phyloP scores from a whole-genome alignment of 805 yeast genomes.

The Limtongia smithiae region DNA sequence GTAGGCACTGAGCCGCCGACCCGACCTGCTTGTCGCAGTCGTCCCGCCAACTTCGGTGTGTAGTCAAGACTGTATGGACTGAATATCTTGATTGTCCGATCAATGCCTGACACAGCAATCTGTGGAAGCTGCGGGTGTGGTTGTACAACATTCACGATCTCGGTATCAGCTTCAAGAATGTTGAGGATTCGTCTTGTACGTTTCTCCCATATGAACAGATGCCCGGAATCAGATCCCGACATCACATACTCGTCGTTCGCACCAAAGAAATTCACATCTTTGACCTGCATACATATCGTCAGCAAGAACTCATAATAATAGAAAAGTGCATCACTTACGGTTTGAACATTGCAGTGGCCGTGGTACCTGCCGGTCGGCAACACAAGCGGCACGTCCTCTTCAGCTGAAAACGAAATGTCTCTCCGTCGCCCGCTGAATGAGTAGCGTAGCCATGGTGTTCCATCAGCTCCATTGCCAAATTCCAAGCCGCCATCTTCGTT shows the following conservation, averaged over 20 bases:
- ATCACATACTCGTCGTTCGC: constrained; percentile 26
- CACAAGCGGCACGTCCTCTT: constrained; percentile 13
- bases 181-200: constrained; percentile 15
- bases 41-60: background rate
- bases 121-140: constrained; percentile 27
- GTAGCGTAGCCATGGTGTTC: constrained; percentile 8
- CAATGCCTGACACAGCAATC: constrained; percentile 29
- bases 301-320: too few relatives aligned
- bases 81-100: constrained; percentile 26
- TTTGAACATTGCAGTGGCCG: constrained; percentile 26
- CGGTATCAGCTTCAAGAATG: constrained; percentile 24
- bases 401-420: background rate
- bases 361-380: constrained; percentile 1
- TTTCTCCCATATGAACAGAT: constrained; percentile 27
- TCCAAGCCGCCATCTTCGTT: constrained; percentile 4
- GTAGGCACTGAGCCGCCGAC: too few relatives aligned
- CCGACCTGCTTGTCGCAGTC: background rate
- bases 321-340: constrained; percentile 4
- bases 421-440: background rate
- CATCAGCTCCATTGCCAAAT: constrained; percentile 12
- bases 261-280: constrained; percentile 28
- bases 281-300: constrained; percentile 7
- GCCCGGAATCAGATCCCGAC: constrained; percentile 30
- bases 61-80: constrained; percentile 23
- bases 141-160: constrained; percentile 24